Base-by-base conservation (phyloP, 768 basidiomycete genomes). In the Trametes sanguinea region DNA sequence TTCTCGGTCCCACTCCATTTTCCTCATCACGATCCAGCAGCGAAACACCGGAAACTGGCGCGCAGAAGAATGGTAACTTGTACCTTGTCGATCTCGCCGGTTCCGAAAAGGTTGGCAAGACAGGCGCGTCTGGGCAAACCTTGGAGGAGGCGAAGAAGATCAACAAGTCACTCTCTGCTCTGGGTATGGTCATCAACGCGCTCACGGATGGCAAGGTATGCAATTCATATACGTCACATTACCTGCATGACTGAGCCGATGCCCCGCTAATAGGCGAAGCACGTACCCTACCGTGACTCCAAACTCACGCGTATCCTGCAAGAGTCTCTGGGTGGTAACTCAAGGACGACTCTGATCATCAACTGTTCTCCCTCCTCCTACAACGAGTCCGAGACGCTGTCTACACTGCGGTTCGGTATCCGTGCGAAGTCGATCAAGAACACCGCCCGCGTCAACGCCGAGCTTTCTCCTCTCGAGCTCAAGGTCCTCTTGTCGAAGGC, bases 341-440 rank as follows among this genome's bases (percentile, higher is more conserved):
- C 94, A 16, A 85, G 93, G 37, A 93, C 92, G 39, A 99, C 97
- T 0, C 86, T 98, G n/a, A 95, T 99, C 70, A 99, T 99, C 77
- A 99, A 98, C 76, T 98, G 97, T 72, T 99, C 97, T 16, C 97
- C 97, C 16, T 95, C 94, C 1, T 88, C 92, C 0, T 99, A 95
- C 79, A 99, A 99, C 71, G 97, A 98, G 74, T 81, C 92, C 2
- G 97, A 99, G 76, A 99, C 97, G 0, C 81, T 99, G 37, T 91
- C 90, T 2, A 99, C 97, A 3, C 85, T 99, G n/a, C 90, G 97
- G 29, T 99, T 99, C 74, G 97, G 97, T 81, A 98, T 98, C 73
- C 93, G 97, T 66, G 96, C 97, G n/a, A 99, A 99, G 77, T 92
- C 93, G n/a, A 99, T 99, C 86, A 98, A 98, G 92, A 99, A 99